phyloP scores from a whole-genome alignment of 164 flowering plant species.

The Vitis cinerea region DNA sequence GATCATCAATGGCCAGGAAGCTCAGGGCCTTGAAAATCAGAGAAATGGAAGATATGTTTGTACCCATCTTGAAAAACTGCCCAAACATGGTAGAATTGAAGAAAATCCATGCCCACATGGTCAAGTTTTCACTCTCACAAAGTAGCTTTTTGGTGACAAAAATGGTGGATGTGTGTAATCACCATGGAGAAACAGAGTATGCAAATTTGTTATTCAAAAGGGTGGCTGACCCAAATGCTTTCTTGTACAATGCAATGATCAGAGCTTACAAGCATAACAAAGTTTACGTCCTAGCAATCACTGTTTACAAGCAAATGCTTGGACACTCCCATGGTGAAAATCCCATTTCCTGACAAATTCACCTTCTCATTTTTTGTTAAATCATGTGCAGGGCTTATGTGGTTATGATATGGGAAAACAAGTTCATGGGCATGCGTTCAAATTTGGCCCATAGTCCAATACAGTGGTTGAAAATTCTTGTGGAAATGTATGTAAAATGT shows the following conservation, averaged over 20 bases:
- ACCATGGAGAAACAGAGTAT: conserved; percentile 34
- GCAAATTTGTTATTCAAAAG: conserved; percentile 49
- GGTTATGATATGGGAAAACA: conserved; percentile 43
- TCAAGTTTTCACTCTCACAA: conserved; percentile 48
- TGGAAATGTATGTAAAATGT: conserved; percentile 68
- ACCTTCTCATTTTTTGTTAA: conserved; percentile 66
- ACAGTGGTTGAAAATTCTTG: conserved; percentile 37
- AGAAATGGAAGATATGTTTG: conserved; percentile 56
- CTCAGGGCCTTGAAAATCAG: conserved; percentile 20
- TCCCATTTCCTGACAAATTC: conserved; percentile 50
- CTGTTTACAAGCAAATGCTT: conserved; percentile 46
- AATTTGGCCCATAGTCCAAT: conserved; percentile 38
- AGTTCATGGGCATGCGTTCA: conserved; percentile 61
- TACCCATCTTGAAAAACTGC: conserved; percentile 51
- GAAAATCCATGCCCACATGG: conserved; percentile 55
- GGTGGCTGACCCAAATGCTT: conserved; percentile 57
- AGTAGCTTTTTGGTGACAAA: conserved; percentile 72
- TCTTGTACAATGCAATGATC: conserved; percentile 61
- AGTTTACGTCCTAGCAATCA: conserved; percentile 17
- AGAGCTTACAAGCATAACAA: conserved; percentile 48
- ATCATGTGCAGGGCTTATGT: conserved; percentile 46
- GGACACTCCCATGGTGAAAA: conserved; percentile 15
- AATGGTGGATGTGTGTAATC: conserved; percentile 59
- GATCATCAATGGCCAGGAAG: conserved; percentile 10
- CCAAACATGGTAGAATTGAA: conserved; percentile 31